Base-by-base conservation (phyloP, 345 rosid genomes). In the Noccaea bulbosa region DNA sequence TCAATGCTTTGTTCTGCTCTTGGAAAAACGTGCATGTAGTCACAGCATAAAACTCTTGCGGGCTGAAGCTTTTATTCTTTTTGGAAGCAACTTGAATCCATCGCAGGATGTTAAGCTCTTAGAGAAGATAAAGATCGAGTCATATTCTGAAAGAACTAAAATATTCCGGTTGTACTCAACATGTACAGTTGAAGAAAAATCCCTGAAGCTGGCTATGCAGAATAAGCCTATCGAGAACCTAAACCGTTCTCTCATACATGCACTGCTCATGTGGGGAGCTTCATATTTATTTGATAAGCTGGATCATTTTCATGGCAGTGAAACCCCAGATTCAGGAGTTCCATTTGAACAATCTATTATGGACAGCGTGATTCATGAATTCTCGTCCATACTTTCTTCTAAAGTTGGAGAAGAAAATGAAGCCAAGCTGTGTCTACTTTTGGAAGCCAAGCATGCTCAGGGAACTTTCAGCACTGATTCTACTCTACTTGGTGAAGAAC, bases 241-340 rank as follows among this genome's bases (percentile, higher is more conserved):
- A 74, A 81, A 32, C 74, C 81, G 78, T 11, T 33, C 57, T 68
- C 73, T 75, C 52, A 73, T 71, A 51, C 97, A 91, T 35, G 67
- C 57, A 71, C 79, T 94, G 72, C 92, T 94, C 35, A 91, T 85
- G 89, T 88, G 95, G 96, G 96, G 96, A 38, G 88, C 93, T 40
- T 70, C 86, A 24, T 69, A 81, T 81, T 72, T 94, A 41, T 88
- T 94, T 66, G 68, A 73, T 40, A 86, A 77, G 74, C 81, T 91
- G 82, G 80, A 82, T 8, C 85, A 86, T 66, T 86, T 91, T 74
- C 97, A 91, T 46, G 40, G 56, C 73, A 51, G 34, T 20, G 63
- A 44, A 57, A 63, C 77, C 64, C 62, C 78, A 10, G 60, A 65
- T 76, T 58, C 73, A 50, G 52, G 79, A 58, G 50, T 54, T 22